phyloP scores from a whole-genome alignment of 1,284 basidiomycete species.

The Ceratobasidium theobromae region DNA sequence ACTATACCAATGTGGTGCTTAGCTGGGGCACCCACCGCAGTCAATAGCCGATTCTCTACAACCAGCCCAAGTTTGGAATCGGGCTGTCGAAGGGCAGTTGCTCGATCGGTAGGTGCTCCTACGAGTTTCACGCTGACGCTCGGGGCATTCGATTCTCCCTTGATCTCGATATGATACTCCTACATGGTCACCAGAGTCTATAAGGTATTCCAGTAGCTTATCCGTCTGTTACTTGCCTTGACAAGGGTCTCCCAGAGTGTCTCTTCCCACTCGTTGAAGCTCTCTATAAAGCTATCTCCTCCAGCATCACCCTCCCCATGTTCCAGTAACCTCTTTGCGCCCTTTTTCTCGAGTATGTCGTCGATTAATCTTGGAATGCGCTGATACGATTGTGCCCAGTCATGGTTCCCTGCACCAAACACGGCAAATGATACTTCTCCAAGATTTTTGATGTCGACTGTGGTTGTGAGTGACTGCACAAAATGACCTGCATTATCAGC shows the following conservation, averaged over 20 bases:
- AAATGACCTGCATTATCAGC: conserved; percentile 55
- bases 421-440: conserved; percentile 50
- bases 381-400: conserved; percentile 57
- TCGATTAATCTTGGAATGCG: conserved; percentile 52
- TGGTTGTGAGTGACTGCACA: conserved; percentile 48
- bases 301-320: conserved; percentile 51
- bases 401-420: conserved; percentile 57
- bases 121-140: conserved; percentile 45
- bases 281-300: conserved; percentile 49
- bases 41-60: conserved; percentile 48
- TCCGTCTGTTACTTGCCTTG: background rate
- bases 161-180: conserved; percentile 36
- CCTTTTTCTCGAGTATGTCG: conserved; percentile 45
- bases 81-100: conserved; percentile 46
- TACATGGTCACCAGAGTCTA: conserved; percentile 21
- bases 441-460: conserved; percentile 41
- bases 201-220: background rate
- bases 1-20: conserved; percentile 51
- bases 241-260: conserved; percentile 48
- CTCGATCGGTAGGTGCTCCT: conserved; percentile 45
- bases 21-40: conserved; percentile 45
- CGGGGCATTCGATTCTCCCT: conserved; percentile 36
- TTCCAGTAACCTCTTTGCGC: conserved; percentile 47
- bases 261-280: conserved; percentile 52
- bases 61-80: conserved; percentile 49